A percentile compares a stretch with the other conserved stretches of the same genome.
Evolutionary conservation across 2,329 filamentous ascomycete genomes (phyloP).

Genomic region (Exophiala lecanii-corni): DNA sequence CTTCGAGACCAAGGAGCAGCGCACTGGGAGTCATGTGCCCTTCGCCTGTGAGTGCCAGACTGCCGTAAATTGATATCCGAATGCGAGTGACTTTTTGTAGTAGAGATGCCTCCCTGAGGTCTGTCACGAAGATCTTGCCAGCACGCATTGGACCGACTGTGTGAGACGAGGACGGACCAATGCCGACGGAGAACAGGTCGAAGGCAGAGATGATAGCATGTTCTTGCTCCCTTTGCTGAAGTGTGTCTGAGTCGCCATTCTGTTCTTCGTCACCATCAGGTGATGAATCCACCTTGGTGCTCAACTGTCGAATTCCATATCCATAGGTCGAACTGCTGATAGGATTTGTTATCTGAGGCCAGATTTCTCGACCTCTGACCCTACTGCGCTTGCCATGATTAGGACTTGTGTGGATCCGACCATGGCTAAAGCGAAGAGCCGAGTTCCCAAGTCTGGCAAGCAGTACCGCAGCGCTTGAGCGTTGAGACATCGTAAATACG

Average conservation of each 20-base stretch:
- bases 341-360: neutral
- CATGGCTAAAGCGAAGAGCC: neutral
- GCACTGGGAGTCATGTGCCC: constrained; percentile 20
- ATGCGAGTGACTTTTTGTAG: constrained; percentile 18
- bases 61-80: constrained; percentile 21
- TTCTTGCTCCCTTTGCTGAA: constrained; percentile 17
- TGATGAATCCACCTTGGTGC: neutral
- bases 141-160: constrained; percentile 24
- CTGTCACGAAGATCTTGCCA: constrained; percentile 23
- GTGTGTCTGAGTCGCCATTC: constrained; percentile 9
- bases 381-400: neutral
- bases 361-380: neutral
- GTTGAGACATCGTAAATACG: neutral
- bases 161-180: constrained; percentile 23
- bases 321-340: neutral
- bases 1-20: constrained; percentile 21
- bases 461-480: neutral
- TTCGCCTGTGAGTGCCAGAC: constrained; percentile 16
- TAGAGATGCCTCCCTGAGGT: constrained; percentile 19
- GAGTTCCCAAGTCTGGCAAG: neutral
- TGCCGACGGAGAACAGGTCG: constrained; percentile 25
- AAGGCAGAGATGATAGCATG: constrained; percentile 25
- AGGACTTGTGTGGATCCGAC: neutral
- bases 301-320: neutral
- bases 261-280: constrained; percentile 2